A percentile compares a stretch with the other conserved stretches of the same genome.
Conservation (phyloP, 176 grass and related monocot species). For the Oryza nivara region DNA sequence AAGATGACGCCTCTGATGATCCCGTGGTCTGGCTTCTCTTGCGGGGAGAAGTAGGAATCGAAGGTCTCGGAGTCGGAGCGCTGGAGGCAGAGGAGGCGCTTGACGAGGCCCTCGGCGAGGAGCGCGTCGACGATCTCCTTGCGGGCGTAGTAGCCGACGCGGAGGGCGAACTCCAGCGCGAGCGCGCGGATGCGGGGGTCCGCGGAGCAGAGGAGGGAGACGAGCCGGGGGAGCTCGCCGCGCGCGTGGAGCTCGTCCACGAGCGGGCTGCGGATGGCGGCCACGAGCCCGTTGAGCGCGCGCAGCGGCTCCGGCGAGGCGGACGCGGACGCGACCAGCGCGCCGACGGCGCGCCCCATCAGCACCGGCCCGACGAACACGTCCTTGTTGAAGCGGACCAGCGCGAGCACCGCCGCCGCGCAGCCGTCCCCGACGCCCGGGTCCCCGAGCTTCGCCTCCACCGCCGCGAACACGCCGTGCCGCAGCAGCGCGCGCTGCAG, state of each 20-base stretch:
- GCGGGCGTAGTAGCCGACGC: constrained; percentile 72
- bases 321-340: constrained; percentile 52
- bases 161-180: constrained; percentile 64
- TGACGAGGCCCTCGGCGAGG: constrained; percentile 73
- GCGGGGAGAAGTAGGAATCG: not conserved
- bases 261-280: constrained; percentile 68
- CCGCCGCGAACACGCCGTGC: constrained; percentile 62
- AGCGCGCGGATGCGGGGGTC: constrained; percentile 43
- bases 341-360: constrained; percentile 68
- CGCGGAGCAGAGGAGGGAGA: constrained; percentile 61
- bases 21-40: constrained; percentile 2
- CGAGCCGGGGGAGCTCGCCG: constrained; percentile 62
- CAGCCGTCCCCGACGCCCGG: constrained; percentile 53
- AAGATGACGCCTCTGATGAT: not conserved
- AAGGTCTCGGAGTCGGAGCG: constrained; percentile 64
- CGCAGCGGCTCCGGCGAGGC: constrained; percentile 43
- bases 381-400: constrained; percentile 91
- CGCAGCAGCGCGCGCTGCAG: constrained; percentile 72
- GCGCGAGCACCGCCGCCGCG: constrained; percentile 58
- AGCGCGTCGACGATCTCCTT: constrained; percentile 76
- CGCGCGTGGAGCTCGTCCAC: constrained; percentile 86
- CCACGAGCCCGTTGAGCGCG: constrained; percentile 64
- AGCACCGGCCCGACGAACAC: constrained; percentile 84
- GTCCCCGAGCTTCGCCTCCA: constrained; percentile 55
- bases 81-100: constrained; percentile 81